These are phyloP conservation scores for Hirschfeldia incana DNA, from an alignment of 345 rosid genomes.

Conservation along the genomic window DNA sequence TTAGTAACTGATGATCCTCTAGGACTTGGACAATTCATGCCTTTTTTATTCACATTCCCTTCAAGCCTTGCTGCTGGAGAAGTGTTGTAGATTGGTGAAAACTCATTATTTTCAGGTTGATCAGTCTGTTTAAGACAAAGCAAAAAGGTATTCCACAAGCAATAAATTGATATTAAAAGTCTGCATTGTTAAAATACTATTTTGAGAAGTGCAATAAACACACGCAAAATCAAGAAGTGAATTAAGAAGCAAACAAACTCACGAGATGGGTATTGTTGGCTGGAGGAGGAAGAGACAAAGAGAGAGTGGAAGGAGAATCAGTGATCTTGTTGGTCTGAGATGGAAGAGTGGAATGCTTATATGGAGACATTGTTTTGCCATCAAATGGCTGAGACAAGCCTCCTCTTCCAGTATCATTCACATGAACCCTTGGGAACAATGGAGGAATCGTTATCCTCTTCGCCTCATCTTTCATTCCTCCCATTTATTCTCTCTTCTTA, in stretches of 20 bases:
- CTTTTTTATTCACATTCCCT: constrained; percentile 45
- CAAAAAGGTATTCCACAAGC: not conserved
- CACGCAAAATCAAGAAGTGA: constrained; percentile 11
- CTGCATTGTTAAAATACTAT: not conserved
- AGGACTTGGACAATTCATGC: constrained; percentile 31
- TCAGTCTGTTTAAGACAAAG: constrained; percentile 40
- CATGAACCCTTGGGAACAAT: constrained; percentile 42
- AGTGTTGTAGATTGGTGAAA: constrained; percentile 41
- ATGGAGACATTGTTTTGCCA: constrained; percentile 16
- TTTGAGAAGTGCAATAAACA: constrained; percentile 1
- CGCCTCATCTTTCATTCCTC: constrained; percentile 45
- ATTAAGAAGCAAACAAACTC: constrained; percentile 7
- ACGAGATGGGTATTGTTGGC: constrained; percentile 14
- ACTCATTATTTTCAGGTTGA: constrained; percentile 44
- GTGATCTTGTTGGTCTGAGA: constrained; percentile 16
- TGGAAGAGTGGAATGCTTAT: constrained; percentile 22
- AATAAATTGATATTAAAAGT: not conserved
- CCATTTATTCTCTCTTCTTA: constrained; percentile 20
- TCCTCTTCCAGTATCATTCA: constrained; percentile 33
- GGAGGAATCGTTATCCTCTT: constrained; percentile 38
- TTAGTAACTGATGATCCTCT: constrained; percentile 36
- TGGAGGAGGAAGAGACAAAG: constrained; percentile 27
- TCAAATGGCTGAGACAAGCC: constrained; percentile 27
- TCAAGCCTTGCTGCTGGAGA: constrained; percentile 41
- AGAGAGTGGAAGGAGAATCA: constrained; percentile 32